Evolutionary conservation across 306 rosid genomes (phyloP), one percentile per base, ranked within the genome.

Genomic region (Canavalia gladiata): DNA sequence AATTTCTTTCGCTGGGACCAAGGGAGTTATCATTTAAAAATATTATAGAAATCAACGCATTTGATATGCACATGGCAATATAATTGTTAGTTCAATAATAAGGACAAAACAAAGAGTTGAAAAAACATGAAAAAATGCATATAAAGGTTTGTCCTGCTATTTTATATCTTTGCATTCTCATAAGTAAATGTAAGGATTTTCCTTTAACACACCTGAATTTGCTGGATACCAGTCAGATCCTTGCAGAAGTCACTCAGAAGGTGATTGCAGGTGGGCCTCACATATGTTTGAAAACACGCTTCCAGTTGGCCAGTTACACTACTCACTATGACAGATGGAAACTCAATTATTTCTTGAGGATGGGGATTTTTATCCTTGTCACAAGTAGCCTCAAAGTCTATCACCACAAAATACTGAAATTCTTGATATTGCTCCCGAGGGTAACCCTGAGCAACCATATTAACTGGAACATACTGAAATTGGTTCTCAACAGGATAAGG

Each of bases 361-460:
- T 90, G 93, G 66, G 98, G 98, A 84, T 83, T 89, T 80, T 83
- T 94, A 71, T 90, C 97, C 90, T 92, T 92, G 79, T 92, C 95
- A 34, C 98, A 92, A 54, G 98, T 94, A 50, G 98, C 98, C 90
- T 94, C 98, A 89, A 94, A 94, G 87, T 92, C 98, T 83, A 94
- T 90, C 76, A 94, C 98, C 89, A 94, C 98, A 87, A 94, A 94
- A 87, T 94, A 87, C 87, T 90, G 98, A 82, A 94, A 94, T 77
- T 94, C 97, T 85, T 94, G 98, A 86, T 75, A 83, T 80, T 83
- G 96, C 2, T 90, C 97, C 30, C 84, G 82, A 1, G 91, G 91
- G 77, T 84, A 85, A 81, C 90, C 91, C 72, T 89, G 96, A 84
- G 94, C 80, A 70, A 86, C 57, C 89, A 89, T 90, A 79, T 89